phyloP scores from a whole-genome alignment of 257 asterid species.

The Solanum paucissectum region DNA sequence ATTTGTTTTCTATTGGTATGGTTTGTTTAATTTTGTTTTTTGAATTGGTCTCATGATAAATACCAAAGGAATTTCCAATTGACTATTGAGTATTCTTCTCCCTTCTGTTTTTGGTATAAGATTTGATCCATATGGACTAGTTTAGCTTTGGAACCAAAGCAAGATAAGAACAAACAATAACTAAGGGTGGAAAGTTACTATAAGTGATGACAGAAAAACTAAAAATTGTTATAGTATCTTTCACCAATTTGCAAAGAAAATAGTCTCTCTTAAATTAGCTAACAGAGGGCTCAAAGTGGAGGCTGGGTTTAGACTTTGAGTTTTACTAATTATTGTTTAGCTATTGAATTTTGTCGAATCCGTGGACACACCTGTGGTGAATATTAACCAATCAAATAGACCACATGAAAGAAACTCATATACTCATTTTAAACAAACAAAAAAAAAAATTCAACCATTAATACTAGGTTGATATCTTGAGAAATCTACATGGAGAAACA shows the following conservation, averaged over 20 bases:
- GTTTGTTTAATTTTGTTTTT: background rate
- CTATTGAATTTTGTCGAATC: background rate
- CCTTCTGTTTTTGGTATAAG: background rate
- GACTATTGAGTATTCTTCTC: background rate
- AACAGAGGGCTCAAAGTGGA: background rate
- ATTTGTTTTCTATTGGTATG: background rate
- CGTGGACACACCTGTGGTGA: background rate
- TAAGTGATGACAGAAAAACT: background rate
- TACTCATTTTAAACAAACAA: background rate
- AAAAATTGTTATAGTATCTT: background rate
- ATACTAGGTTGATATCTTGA: background rate
- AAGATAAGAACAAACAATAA: background rate
- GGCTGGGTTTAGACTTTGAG: background rate
- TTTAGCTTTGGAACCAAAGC: background rate
- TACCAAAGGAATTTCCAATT: background rate
- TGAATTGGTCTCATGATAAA: background rate
- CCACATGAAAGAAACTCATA: background rate
- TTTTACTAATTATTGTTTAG: background rate
- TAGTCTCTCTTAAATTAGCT: background rate
- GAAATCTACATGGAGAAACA: conserved; percentile 7
- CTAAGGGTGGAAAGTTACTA: background rate
- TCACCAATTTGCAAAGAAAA: background rate
- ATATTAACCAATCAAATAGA: background rate
- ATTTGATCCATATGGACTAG: background rate
- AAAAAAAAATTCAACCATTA: background rate